phyloP scores from a whole-genome alignment of 1,139 yeast species.

The Scheffersomyces lignicola region DNA sequence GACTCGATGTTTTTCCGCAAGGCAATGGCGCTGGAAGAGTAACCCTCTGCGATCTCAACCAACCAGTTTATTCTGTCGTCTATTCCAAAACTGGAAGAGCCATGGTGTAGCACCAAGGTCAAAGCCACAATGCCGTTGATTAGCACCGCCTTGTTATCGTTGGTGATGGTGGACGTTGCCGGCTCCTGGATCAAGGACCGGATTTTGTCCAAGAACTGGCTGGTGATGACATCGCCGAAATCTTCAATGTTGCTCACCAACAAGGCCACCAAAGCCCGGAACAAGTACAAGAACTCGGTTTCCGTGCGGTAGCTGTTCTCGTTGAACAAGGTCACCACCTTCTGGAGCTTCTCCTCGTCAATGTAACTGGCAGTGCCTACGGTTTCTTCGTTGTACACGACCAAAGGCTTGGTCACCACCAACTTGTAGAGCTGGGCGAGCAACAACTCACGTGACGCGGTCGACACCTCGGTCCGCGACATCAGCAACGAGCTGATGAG shows the following conservation, averaged over 20 bases:
- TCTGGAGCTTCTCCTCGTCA: constrained; percentile 37
- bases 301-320: constrained; percentile 39
- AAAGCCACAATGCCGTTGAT: constrained; percentile 47
- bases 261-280: constrained; percentile 44
- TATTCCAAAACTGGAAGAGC: constrained; percentile 50
- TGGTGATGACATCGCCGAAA: constrained; percentile 45
- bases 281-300: constrained; percentile 43
- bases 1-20: constrained; percentile 32
- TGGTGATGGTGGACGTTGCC: constrained; percentile 32
- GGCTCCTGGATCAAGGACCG: constrained; percentile 35
- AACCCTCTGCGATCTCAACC: constrained; percentile 49
- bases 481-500: constrained; percentile 38
- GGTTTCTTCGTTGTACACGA: constrained; percentile 38
- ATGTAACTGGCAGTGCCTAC: constrained; percentile 33
- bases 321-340: constrained; percentile 32
- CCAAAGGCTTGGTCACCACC: constrained; percentile 44
- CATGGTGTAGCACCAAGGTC: constrained; percentile 47
- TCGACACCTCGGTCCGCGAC: constrained; percentile 47
- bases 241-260: constrained; percentile 53
- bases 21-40: constrained; percentile 34
- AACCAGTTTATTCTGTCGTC: constrained; percentile 46
- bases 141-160: constrained; percentile 40
- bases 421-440: constrained; percentile 52
- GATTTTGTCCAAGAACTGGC: constrained; percentile 38
- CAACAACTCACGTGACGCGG: constrained; percentile 50